A percentile compares a stretch with the other conserved stretches of the same genome.
These are phyloP conservation scores for Phaeosphaeriaceae sp. DNA, from an alignment of 2,329 filamentous ascomycete genomes.

Conservation along the genomic window DNA sequence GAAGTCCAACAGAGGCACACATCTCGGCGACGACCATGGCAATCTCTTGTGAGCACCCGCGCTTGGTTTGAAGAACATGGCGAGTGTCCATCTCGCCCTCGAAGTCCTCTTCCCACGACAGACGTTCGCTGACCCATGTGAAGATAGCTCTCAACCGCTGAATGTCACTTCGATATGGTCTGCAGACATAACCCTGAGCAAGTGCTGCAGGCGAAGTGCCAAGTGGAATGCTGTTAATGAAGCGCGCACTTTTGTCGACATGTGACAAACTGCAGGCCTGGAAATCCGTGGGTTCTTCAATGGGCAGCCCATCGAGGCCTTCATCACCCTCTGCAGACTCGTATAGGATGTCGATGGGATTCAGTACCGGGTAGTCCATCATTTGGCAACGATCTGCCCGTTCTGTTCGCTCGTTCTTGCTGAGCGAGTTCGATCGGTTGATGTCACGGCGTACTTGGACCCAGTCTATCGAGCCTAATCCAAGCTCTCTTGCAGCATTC, in stretches of 20 bases:
- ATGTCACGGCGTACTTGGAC: slow-evolving; percentile 97
- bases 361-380: slow-evolving; percentile 88
- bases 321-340: slow-evolving; percentile 90
- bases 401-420: slow-evolving; percentile 84
- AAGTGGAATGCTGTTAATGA: slow-evolving; percentile 82
- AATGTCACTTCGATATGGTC: slow-evolving; percentile 92
- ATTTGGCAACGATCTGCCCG: slow-evolving; percentile 89
- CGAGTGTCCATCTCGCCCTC: slow-evolving; percentile 84
- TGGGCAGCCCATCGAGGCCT: slow-evolving; percentile 80
- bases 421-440: slow-evolving; percentile 92
- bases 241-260: slow-evolving; percentile 95
- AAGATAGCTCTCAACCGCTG: slow-evolving; percentile 94
- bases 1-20: slow-evolving; percentile 87
- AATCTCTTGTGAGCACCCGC: slow-evolving; percentile 88
- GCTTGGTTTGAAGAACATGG: slow-evolving; percentile 81
- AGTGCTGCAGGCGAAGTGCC: slow-evolving; percentile 82
- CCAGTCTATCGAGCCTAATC: slow-evolving; percentile 78
- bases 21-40: slow-evolving; percentile 89
- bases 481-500: slow-evolving; percentile 72
- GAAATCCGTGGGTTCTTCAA: slow-evolving; percentile 84
- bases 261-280: slow-evolving; percentile 78
- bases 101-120: slow-evolving; percentile 94
- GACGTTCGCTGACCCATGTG: slow-evolving; percentile 94
- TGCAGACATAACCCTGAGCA: slow-evolving; percentile 89
- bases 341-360: slow-evolving; percentile 87